Base-by-base conservation (phyloP, 169 alveolate genomes). In the Plasmodium berghei region DNA sequence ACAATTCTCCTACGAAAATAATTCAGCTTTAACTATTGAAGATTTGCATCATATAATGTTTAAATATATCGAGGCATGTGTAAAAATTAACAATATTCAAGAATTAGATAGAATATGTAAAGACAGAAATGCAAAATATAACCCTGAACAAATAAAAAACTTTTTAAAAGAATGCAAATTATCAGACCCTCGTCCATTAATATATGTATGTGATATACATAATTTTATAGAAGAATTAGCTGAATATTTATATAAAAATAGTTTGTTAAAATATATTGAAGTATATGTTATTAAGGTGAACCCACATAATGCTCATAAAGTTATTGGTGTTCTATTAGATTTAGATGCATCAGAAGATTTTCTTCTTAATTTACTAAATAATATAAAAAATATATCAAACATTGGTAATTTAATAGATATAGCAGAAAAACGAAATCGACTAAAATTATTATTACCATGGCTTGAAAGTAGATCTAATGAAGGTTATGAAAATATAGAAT, bases 21-120 rank as follows among this genome's bases (percentile, higher is more conserved):
- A 64, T 22, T 77, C 42, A 40, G 64, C 52, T 40, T 74, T 55
- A 62, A 72, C 46, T 87, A 72, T 69, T 5, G 96, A 72, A 85
- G 88, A 54, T 61, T 72, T 74, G 40, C 94, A 80, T 59, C 88
- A 48, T 72, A 62, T 95, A 16, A 90, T 94, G 71, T 92, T 95
- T 92, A 97, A 97, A 89, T 99, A 98, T 94, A 98, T 99, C 73
- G 99, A 98, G 92, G 99, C 99, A 40, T 99, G 99, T 16, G 98
- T 99, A 40, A 97, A 97, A 64, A 96, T 98, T 24, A 98, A 98
- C 90, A 98, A 98, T 92, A 91, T 96, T 87, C 98, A 96, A 91
- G 99, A 98, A 94, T 98, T 98, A 52, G 99, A 98, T 92, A 96
- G 99, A 77, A 98, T 98, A 58, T 97, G 98, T 87, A 95, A 97